Base-by-base conservation (phyloP, 1,284 basidiomycete species). In the Xerocomus minutiporus region DNA sequence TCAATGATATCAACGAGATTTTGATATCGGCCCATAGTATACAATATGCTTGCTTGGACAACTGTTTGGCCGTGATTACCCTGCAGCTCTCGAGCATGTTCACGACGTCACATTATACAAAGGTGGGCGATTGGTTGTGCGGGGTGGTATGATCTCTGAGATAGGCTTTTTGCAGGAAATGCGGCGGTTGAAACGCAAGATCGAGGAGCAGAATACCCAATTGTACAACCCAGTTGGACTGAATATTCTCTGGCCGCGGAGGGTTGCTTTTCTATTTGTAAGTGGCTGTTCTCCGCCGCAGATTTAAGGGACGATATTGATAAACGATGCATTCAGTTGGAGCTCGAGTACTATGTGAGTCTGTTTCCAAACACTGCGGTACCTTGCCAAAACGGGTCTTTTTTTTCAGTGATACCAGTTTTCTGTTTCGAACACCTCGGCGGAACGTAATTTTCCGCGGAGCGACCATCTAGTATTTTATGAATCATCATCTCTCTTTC, bases 251-350 rank as follows among this genome's bases (percentile, higher is more conserved):
- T 88, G 89, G 82, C 93, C 92, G 2, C 75, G 78, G 38, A 80
- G 79, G 61, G 83, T 86, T 53, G 93, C 87, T 0, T 93, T 92
- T 67, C 73, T 94, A 59, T 95, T 89, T 71, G 91, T 93, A 65
- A 70, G 89, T 86, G 46, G 52, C 3, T 49, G 20, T 42, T 38
- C 23, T 56, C 31, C 25, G 47, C 39, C 28, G 28, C 4, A 29
- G 9, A 28, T 8, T 15, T 28, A 5, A 15, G 40, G 46, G 43
- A 31, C 6, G 26, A 2, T 5, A 17, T 41, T 59, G 46, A 63
- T 36, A 4, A 39, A 47, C 28, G 49, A 29, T 20, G 13, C 3
- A 2, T 20, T 36, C 53, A 89, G 86, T 74, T 90, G 59, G 87
- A 90, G 72, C 84, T 90, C 51, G 87, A 90, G 62, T 90, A 90